Percentiles rank a stretch among this genome's conserved stretches.
These are phyloP conservation scores for Beta corolliflora DNA, from an alignment of 179 eudicot species.

Conservation along the genomic window DNA sequence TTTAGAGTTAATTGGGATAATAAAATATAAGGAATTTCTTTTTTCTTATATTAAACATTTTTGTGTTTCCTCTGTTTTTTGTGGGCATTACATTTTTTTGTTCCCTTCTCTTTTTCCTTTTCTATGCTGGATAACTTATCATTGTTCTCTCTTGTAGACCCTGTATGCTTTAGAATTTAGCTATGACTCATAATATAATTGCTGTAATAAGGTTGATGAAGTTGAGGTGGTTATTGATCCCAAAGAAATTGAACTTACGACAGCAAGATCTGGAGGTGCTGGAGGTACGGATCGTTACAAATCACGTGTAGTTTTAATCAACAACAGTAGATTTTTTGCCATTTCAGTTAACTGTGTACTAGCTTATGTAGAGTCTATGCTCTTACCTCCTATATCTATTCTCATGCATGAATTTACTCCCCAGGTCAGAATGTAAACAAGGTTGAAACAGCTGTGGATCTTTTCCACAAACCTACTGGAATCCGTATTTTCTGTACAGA, in stretches of 20 bases:
- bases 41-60: not conserved
- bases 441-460: conserved; percentile 97
- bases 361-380: conserved; percentile 3
- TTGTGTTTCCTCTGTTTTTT: not conserved
- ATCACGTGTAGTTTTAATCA: not conserved
- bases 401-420: conserved; percentile 33
- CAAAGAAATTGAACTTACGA: conserved; percentile 94
- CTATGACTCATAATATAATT: not conserved
- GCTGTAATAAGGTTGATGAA: conserved; percentile 76
- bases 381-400: conserved; percentile 12
- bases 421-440: conserved; percentile 99
- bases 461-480: conserved; percentile 96
- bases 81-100: not conserved
- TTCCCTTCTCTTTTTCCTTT: not conserved
- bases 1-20: too few relatives aligned
- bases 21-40: too few relatives aligned
- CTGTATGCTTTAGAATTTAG: not conserved
- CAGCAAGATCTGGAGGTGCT: conserved; percentile 98
- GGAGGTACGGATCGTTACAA: conserved; percentile 64
- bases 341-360: not conserved
- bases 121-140: not conserved
- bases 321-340: conserved; percentile 9
- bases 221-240: conserved; percentile 96
- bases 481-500: conserved; percentile 97
- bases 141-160: not conserved